Evolutionary conservation across 2,329 filamentous ascomycete genomes (phyloP), one percentile per base, ranked within the genome.

Genomic region (Orbilia quercus): DNA sequence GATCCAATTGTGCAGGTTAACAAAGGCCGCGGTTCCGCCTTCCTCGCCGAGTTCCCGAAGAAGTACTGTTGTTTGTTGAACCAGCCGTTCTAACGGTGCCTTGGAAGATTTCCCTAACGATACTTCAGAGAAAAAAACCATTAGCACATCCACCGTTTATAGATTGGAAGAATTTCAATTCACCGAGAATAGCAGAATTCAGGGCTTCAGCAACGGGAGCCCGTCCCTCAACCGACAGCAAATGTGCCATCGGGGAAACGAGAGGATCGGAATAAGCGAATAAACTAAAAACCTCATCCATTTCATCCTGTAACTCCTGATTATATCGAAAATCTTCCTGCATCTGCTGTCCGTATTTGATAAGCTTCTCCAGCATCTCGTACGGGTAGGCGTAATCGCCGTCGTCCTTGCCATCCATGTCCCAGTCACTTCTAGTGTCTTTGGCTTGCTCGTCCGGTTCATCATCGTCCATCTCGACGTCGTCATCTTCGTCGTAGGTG

Each of bases 131-230:
- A 16, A 18, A 47, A 36, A 20, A 16, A 22, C 31, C 20, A 22
- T 69, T 45, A 58, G 51, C 55, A 48, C 45, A 1, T 42, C 36
- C 4, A 40, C 9, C n/a, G 14, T 40, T 6, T 16, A 4, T 16
- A 5, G 18, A 16, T 40, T 7, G 6, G 18, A 4, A 22, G 6
- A 31, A 22, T 20, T n/a, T 20, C 14, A 20, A 79, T 77, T 82
- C 83, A 96, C 92, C 88, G 72, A 99, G 81, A 77, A 99, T 96
- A 50, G 92, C 93, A 73, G 91, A 91, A 81, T 98, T 98, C 65
- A 99, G 84, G 80, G 96, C 93, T 82, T 99, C 95, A 7, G 93
- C 93, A 42, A 98, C 91, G 16, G 87, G 84, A 16, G 89, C 87
- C 45, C 95, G 84, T 0, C 91, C 92, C 58, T 86, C 87, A 40